Base-by-base conservation (phyloP, 2,329 filamentous ascomycete species). In the Basipetospora sp. region DNA sequence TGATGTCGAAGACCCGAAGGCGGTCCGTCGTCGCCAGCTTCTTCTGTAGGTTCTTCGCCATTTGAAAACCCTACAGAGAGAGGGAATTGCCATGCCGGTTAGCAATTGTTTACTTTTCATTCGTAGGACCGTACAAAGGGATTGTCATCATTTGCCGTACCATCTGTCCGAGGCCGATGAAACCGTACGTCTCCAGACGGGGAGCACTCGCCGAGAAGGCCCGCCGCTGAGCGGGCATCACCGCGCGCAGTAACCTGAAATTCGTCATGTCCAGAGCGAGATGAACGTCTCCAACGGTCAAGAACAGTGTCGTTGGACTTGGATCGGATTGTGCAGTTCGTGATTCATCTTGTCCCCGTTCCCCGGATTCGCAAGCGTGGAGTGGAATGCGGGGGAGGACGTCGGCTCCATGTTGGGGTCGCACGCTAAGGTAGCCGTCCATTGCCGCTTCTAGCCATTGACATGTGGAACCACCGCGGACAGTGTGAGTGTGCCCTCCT, bases 91-190 rank as follows among this genome's bases (percentile, higher is more conserved):
- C 22, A 6, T 25, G 6, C 22, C 11, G 6, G 22, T 6, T 39
- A 22, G 11, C 8, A 38, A 8, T 3, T 2, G 19, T 16, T 25
- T 39, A 25, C 22, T 25, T 11, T 25, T 11, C 22, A 6, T 25
- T 11, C 22, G 6, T 25, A 25, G 11, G 22, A 25, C 6, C 22
- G 11, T 6, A 25, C 22, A 25, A 25, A 11, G 6, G 6, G 6
- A 25, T 6, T 11, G 22, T 6, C 22, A 11, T 25, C 22, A n/a
- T 18, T 26, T 26, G 17, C 13, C 61, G 20, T 56, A 74, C 70
- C 71, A 76, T 76, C 44, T 74, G 71, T 5, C 71, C 71, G 11
- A 76, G 54, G 11, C 71, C 71, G 39, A 76, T 64, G 47, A 76
- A 75, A 48, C 64, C 71, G 55, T 74, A 75, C 31, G 54, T 65